Conservation (phyloP, 2,329 filamentous ascomycete species). For the Claviceps monticola region DNA sequence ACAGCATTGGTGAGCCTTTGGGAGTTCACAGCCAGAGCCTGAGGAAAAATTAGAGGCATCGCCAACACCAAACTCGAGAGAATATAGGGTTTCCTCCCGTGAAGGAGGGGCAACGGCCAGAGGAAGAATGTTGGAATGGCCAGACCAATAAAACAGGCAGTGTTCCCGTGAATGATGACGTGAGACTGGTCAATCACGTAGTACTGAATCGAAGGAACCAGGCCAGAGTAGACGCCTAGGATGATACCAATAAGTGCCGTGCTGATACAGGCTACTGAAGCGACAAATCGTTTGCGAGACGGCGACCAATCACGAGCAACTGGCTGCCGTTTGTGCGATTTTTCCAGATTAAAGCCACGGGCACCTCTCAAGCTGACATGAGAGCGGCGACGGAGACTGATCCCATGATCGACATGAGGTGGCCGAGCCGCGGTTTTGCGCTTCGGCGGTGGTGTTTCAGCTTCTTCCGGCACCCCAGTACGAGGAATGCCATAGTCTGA, state of each 20-base stretch:
- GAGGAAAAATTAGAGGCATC: conserved; percentile 61
- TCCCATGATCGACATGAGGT: conserved; percentile 17
- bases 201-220: conserved; percentile 69
- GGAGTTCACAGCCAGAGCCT: conserved; percentile 50
- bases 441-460: conserved; percentile 12
- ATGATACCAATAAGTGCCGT: conserved; percentile 58
- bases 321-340: conserved; percentile 44
- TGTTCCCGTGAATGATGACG: conserved; percentile 57
- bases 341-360: conserved; percentile 36
- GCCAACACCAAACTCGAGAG: conserved; percentile 52
- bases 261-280: conserved; percentile 56
- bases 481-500: not conserved
- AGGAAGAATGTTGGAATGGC: conserved; percentile 55
- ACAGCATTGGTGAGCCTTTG: conserved; percentile 41
- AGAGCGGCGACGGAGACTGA: conserved; percentile 35
- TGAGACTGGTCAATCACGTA: conserved; percentile 57
- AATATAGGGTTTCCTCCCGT: conserved; percentile 68
- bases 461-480: conserved; percentile 8
- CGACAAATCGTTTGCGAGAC: conserved; percentile 52
- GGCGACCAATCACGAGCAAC: conserved; percentile 61
- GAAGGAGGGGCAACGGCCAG: conserved; percentile 62
- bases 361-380: conserved; percentile 39
- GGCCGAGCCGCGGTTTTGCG: conserved; percentile 13
- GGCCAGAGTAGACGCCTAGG: conserved; percentile 62
- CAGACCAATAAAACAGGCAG: conserved; percentile 56